Base-by-base conservation (phyloP, 2,329 filamentous ascomycete genomes). In the Fusarium buxicola region DNA sequence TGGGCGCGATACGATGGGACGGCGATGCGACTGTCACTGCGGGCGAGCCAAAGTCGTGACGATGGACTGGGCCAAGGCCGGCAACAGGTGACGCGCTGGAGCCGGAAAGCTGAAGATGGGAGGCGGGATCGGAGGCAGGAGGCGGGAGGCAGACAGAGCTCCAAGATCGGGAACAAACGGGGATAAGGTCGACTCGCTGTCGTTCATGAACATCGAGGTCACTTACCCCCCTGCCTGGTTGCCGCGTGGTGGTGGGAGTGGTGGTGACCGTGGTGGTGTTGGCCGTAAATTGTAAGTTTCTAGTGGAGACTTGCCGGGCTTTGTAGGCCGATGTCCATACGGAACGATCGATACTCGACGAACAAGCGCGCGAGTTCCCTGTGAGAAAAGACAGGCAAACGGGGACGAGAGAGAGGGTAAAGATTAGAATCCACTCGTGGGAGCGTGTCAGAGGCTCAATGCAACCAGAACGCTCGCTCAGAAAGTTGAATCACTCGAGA, bases 241-340 rank as follows among this genome's bases (percentile, higher is more conserved):
- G 64, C 61, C 65, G 56, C 57, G 61, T 69, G 65, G 66, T 52
- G 52, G 59, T 56, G 63, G 60, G 55, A 50, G 57, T 62, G 44
- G 67, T 68, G 57, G 64, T 68, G 64, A 64, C 49, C 62, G 64
- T 68, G 66, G 64, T 69, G 58, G 58, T 65, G 61, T 46, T 68
- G 63, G 60, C 55, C 58, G 57, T 61, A 60, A 65, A 65, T 66
- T 66, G 53, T 52, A 63, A 65, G 49, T 52, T 63, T 65, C 43
- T 66, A 63, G 63, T 65, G 63, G 63, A 58, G 62, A 63, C 63
- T 43, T 57, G 49, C 53, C 58, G 49, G 61, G 58, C 62, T 66
- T 65, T 53, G 62, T 66, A 63, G 58, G 61, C 62, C 39, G 62
- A 45, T 63, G 35, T 24, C 58, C 53, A 65, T 65, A 61, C 61